These are phyloP conservation scores for Trichophaea hybrida DNA, from an alignment of 2,329 filamentous ascomycete species.

Conservation along the genomic window DNA sequence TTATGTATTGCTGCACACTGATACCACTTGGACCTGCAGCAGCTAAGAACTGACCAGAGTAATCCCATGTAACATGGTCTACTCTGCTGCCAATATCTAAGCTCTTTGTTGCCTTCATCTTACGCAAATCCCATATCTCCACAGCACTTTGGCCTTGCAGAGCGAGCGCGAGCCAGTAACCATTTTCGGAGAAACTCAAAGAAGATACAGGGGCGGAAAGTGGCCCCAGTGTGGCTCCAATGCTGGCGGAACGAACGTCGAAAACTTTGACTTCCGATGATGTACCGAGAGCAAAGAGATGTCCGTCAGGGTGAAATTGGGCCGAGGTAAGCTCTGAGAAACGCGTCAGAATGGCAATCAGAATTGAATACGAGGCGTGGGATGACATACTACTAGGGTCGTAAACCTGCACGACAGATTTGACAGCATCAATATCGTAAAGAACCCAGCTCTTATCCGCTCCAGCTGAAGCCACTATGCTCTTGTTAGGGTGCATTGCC, in stretches of 20 bases:
- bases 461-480: conserved; percentile 74
- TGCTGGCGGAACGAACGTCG: conserved; percentile 64
- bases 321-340: conserved; percentile 54
- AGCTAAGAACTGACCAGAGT: conserved; percentile 83
- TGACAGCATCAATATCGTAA: conserved; percentile 59
- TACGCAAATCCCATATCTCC: conserved; percentile 82
- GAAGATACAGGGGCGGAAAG: conserved; percentile 56
- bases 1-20: conserved; percentile 78
- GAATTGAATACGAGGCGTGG: conserved; percentile 4
- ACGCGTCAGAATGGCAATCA: conserved; percentile 26
- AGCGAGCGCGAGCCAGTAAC: conserved; percentile 81
- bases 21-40: conserved; percentile 66
- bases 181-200: conserved; percentile 86
- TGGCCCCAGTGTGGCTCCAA: conserved; percentile 56
- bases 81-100: conserved; percentile 71
- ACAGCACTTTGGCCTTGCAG: conserved; percentile 63
- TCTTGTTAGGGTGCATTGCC: conserved; percentile 66
- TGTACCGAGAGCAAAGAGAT: conserved; percentile 78
- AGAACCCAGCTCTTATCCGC: conserved; percentile 85
- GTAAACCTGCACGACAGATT: conserved; percentile 62
- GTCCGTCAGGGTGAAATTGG: conserved; percentile 92
- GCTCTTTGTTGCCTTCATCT: conserved; percentile 67
- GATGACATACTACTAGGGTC: conserved; percentile 57
- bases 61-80: conserved; percentile 72
- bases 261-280: conserved; percentile 69